Base-by-base conservation (phyloP, 2,329 filamentous ascomycete species). In the Fusarium temperatum region DNA sequence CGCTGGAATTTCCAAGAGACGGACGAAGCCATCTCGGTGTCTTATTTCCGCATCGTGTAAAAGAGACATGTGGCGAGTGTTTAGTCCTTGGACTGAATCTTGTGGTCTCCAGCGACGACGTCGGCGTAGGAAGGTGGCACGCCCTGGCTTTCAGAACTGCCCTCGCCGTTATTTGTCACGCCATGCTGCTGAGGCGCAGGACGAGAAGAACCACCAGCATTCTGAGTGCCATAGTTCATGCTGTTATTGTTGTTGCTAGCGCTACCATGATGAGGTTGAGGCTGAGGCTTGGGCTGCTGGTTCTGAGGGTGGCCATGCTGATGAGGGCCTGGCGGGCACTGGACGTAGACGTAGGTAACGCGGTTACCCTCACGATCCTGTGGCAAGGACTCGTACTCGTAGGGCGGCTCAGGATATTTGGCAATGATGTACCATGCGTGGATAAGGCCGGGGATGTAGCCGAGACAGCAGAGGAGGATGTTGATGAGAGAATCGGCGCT, bases 381-480 rank as follows among this genome's bases (percentile, higher is more conserved):
- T 10, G 89, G 84, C 45, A 93, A 82, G 57, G 86, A 84, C 76
- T 94, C 89, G 83, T 96, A 95, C 72, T 92, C 90, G 82, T 89
- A 89, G 66, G 91, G 87, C 45, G 89, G 76, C 70, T 98, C 96
- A 66, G 96, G 96, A 82, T 92, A 94, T 81, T 94, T 93, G 79
- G 94, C 90, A 84, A 99, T 98, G 83, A 98, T 97, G 88, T 98
- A 99, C 96, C 96, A 98, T 72, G 95, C 90, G 85, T 99, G 96
- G 6, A 99, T 86, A 56, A 98, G 92, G 70, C 96, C 96, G 26
- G 96, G 96, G 68, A 98, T 83, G 80, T 88, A 94, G 78, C 92
- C 93, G 28, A 96, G 90, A 61, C 90, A 81, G 83, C 93, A 96
- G 78, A 98, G 94, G 53, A 95, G 92, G 82, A 98, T 92, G 86